Percentiles rank a stretch among this genome's conserved stretches.
Conservation (phyloP, 371 early-diverging fungal species). For the Polyrhizophydium stewartii region DNA sequence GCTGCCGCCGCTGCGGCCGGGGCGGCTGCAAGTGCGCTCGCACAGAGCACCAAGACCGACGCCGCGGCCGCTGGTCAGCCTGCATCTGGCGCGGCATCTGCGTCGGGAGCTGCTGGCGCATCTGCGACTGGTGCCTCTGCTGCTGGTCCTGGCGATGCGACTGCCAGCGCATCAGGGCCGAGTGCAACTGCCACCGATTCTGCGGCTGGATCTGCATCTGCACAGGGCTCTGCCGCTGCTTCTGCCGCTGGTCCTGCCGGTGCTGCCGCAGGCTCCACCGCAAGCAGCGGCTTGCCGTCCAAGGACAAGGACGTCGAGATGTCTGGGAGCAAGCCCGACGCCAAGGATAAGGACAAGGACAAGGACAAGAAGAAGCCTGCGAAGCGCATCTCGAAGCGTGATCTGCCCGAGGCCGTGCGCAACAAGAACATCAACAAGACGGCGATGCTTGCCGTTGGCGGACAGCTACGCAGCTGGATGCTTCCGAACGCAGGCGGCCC, state of each 20-base stretch:
- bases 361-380: slow-evolving; percentile 9
- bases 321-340: slow-evolving; percentile 1
- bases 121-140: no score
- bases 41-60: no score
- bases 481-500: slow-evolving; percentile 8
- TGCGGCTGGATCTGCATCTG: no score
- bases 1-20: no score
- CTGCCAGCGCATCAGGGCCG: no score
- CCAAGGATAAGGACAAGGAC: neutral
- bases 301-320: slow-evolving; percentile 11
- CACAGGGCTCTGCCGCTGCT: slow-evolving; percentile 4
- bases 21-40: no score
- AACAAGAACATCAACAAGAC: slow-evolving; percentile 21
- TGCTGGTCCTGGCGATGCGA: no score
- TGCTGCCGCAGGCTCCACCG: slow-evolving; percentile 1
- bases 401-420: slow-evolving; percentile 16
- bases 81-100: no score
- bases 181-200: no score
- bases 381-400: slow-evolving; percentile 14
- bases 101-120: no score
- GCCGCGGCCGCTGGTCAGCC: no score
- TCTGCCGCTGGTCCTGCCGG: no score
- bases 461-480: slow-evolving; percentile 35
- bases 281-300: slow-evolving; percentile 4
- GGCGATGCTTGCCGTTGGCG: slow-evolving; percentile 15